Evolutionary conservation across 2,329 filamentous ascomycete genomes (phyloP), one percentile per base, ranked within the genome.

Genomic region (Pseudogymnoascus sp.): DNA sequence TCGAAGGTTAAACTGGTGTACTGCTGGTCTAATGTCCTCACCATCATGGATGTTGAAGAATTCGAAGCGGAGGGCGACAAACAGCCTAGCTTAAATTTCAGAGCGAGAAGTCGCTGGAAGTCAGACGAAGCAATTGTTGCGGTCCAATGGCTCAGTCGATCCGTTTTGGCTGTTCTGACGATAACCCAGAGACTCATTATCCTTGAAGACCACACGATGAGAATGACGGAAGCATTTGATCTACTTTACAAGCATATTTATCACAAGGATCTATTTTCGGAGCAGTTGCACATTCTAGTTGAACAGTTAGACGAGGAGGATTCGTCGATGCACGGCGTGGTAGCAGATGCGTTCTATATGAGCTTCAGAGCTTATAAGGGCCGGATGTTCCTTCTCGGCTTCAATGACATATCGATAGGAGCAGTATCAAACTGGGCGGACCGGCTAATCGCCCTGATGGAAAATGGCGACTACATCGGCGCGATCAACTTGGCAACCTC

Each of bases 1-100:
- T 93, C 90, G 17, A 88, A 87, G 71, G 89, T 88, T 38, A 97
- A 99, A 75, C 82, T 99, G 17, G 93, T 91, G 0, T 99, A 99
- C 77, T 97, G 93, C 75, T 99, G 95, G 95, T 97, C 95, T 1
- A 97, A 97, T 71, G 86, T 97, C n/a, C 78, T 99, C 67, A 97
- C 93, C 0, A 88, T 99, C 4, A 78, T 99, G 23, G 95, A 99
- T 67, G 86, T 97, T 10, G 87, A 93, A 61, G 89, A 95, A 68
- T 79, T 87, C 11, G 82, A 82, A 19, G 76, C 82, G 0, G 87
- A 91, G 68, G 87, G 85, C 66, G 89, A 93, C 68, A 92, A 91
- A 70, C 90, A 90, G 3, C 84, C 91, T 1, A 87, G 82, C 56
- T 83, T 97, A 21, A 85, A 83, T 50, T 99, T 99, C 76, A 87